Percentiles rank a stretch among this genome's conserved stretches.
Evolutionary conservation across 1,284 basidiomycete species (phyloP).

Genomic region (Malassezia dermatis): DNA sequence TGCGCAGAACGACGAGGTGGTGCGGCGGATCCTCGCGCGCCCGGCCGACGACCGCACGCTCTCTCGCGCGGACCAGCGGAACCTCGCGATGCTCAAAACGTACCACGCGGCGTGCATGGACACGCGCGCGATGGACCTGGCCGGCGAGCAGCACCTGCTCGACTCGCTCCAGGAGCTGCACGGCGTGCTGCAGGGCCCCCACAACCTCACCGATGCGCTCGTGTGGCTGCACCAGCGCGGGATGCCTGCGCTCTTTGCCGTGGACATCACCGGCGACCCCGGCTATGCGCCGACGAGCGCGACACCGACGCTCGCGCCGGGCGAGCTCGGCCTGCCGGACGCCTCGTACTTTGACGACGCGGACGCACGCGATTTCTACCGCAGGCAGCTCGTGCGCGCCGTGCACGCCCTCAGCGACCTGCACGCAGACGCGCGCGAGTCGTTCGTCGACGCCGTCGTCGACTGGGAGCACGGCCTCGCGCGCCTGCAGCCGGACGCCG

Average conservation of each 20-base stretch:
- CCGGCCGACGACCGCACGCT: slow-evolving; percentile 12
- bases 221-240: slow-evolving; percentile 67
- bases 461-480: slow-evolving; percentile 73
- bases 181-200: slow-evolving; percentile 18
- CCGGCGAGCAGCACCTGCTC: slow-evolving; percentile 50
- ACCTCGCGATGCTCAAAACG: slow-evolving; percentile 67
- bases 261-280: slow-evolving; percentile 74
- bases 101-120: slow-evolving; percentile 77
- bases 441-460: slow-evolving; percentile 59
- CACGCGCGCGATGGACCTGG: slow-evolving; percentile 53
- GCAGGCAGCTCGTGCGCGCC: slow-evolving; percentile 60
- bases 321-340: slow-evolving; percentile 72
- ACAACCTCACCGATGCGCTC: slow-evolving; percentile 63
- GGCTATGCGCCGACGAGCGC: slow-evolving; percentile 79
- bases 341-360: slow-evolving; percentile 89
- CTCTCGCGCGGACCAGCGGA: slow-evolving; percentile 54
- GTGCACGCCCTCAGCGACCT: slow-evolving; percentile 54
- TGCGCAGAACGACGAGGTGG: slow-evolving; percentile 36
- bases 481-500: slow-evolving; percentile 58
- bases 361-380: slow-evolving; percentile 61
- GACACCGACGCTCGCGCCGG: slow-evolving; percentile 75
- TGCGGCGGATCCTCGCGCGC: slow-evolving; percentile 49
- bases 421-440: slow-evolving; percentile 40
- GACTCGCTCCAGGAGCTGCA: slow-evolving; percentile 49
- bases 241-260: slow-evolving; percentile 64